Evolutionary conservation across 495 filamentous ascomycete species (phyloP).

Genomic region (Aspergillus diversus): DNA sequence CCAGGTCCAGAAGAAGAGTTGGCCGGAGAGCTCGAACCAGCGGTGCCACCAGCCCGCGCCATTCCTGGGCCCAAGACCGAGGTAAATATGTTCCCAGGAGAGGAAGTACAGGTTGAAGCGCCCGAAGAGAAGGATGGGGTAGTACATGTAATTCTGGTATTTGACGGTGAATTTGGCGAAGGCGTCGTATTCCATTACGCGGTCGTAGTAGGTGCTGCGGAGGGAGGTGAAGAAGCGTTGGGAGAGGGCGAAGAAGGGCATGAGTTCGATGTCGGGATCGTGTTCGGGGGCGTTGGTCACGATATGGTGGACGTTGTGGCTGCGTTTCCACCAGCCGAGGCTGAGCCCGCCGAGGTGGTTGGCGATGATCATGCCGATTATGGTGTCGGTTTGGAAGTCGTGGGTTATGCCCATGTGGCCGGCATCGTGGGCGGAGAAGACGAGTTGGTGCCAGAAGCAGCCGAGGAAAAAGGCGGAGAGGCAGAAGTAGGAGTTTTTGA

Average conservation of each 20-base stretch:
- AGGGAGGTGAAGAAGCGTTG: slow-evolving; percentile 80
- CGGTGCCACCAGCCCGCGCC: slow-evolving; percentile 89
- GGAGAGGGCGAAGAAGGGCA: slow-evolving; percentile 93
- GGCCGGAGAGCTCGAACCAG: slow-evolving; percentile 80
- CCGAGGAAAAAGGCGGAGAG: slow-evolving; percentile 82
- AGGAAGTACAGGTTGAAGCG: slow-evolving; percentile 91
- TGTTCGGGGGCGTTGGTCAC: slow-evolving; percentile 98
- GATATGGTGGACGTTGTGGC: slow-evolving; percentile 97
- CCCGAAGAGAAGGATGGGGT: slow-evolving; percentile 78
- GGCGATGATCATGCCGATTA: slow-evolving; percentile 89
- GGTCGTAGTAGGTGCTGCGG: slow-evolving; percentile 87
- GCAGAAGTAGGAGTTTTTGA: slow-evolving; percentile 53
- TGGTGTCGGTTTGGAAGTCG: slow-evolving; percentile 77
- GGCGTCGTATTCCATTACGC: slow-evolving; percentile 80
- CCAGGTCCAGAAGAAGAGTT: slow-evolving; percentile 93
- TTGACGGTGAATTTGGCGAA: slow-evolving; percentile 70
- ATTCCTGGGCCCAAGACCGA: slow-evolving; percentile 74
- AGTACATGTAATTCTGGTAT: slow-evolving; percentile 85
- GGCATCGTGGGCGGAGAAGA: slow-evolving; percentile 94
- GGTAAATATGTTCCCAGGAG: slow-evolving; percentile 79
- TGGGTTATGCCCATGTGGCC: slow-evolving; percentile 98
- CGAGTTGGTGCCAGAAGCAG: slow-evolving; percentile 91
- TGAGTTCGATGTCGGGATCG: slow-evolving; percentile 95
- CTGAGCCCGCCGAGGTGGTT: slow-evolving; percentile 89
- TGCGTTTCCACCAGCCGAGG: slow-evolving; percentile 95